Base-by-base conservation (phyloP, 2,329 filamentous ascomycete species). In the Ophiosphaerella narmari region DNA sequence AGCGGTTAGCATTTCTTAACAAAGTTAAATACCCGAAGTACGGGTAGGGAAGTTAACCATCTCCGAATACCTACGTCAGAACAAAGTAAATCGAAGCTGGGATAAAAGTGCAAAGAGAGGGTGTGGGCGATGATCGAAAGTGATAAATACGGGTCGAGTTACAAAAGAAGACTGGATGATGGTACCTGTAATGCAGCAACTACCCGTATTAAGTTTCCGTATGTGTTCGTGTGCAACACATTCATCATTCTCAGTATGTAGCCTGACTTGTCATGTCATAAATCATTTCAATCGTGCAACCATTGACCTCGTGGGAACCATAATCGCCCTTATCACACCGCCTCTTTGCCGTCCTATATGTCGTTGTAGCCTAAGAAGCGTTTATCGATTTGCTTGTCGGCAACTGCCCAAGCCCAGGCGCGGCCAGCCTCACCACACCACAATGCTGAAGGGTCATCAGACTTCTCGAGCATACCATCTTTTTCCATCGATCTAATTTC, bases 401-500 rank as follows among this genome's bases (percentile, higher is more conserved):
- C 73, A 34, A 76, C 66, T 18, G 75, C 75, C 77, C 77, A 80
- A 21, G 73, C 74, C 77, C 77, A 80, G 21, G 77, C 77, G 32
- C 77, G 66, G 13, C 77, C 77, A 40, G 77, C 77, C 54, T 79
- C 77, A 29, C 77, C 77, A 45, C 77, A 79, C 67, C 78, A 82
- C 26, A 83, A 63, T 5, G 75, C 74, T 26, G 78, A 79, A 6
- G 79, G 77, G 31, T 80, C 75, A 21, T 79, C 75, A 29, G 76
- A 78, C 63, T 77, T 77, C 52, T 82, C 79, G 36, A 82, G 66
- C 74, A 80, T 76, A 14, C 77, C 77, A 50, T 81, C 78, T 57
- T 77, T 78, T 36, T 76, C 75, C 74, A 81, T 79, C 5, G 76
- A 77, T 59, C 80, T 78, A 54, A 86, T 78, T 49, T 82, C 79